phyloP scores from a whole-genome alignment of 768 basidiomycete species.

The Multifurca ochricompacta region DNA sequence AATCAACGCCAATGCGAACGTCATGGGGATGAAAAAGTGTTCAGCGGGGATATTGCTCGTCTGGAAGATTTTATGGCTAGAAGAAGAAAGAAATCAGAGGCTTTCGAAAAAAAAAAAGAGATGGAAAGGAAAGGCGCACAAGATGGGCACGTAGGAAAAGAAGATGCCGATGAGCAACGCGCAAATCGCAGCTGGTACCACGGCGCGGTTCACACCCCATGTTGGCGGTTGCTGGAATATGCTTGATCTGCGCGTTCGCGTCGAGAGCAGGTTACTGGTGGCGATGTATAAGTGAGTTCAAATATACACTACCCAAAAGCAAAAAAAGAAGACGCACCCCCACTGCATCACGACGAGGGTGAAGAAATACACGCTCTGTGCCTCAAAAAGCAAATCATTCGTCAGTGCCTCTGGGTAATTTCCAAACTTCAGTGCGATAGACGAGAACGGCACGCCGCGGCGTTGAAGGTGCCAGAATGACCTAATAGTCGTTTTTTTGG shows the following conservation, averaged over 20 bases:
- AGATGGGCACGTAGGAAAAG: slow-evolving; percentile 36
- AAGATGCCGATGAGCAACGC: slow-evolving; percentile 39
- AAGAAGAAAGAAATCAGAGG: not conserved
- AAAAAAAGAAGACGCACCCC: slow-evolving; percentile 26
- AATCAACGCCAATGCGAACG: slow-evolving; percentile 30
- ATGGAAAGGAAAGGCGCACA: slow-evolving; percentile 21
- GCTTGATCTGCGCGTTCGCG: slow-evolving; percentile 46
- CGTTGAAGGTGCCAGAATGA: slow-evolving; percentile 40
- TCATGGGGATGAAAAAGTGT: slow-evolving; percentile 45
- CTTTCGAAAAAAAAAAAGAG: not conserved
- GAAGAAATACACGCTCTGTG: slow-evolving; percentile 48
- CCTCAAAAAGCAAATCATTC: slow-evolving; percentile 35
- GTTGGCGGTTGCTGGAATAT: slow-evolving; percentile 49
- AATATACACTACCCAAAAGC: not conserved
- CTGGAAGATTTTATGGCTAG: slow-evolving; percentile 39
- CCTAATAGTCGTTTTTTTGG: slow-evolving; percentile 13
- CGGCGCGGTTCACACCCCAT: slow-evolving; percentile 32
- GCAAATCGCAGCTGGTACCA: slow-evolving; percentile 39
- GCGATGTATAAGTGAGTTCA: not conserved
- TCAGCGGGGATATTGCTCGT: slow-evolving; percentile 39
- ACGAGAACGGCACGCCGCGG: slow-evolving; percentile 41
- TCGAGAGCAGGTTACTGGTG: slow-evolving; percentile 40
- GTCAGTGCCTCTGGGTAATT: slow-evolving; percentile 33
- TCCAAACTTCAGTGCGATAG: slow-evolving; percentile 40
- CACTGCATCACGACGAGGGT: slow-evolving; percentile 53